Conservation (phyloP, 2,329 filamentous ascomycete species). For the Paradendryphiella salina region DNA sequence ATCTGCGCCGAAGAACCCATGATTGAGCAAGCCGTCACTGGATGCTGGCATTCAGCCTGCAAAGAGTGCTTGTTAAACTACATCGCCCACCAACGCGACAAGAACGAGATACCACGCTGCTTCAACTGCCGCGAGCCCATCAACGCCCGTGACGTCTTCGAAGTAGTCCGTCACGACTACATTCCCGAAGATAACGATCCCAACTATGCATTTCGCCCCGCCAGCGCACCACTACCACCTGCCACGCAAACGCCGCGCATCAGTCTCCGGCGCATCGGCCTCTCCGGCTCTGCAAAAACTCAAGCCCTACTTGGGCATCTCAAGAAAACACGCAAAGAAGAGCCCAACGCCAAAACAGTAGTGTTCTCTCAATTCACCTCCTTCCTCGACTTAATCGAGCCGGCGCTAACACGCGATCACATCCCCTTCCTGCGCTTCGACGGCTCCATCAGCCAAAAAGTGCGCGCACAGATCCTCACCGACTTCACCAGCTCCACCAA, state of each 20-base stretch:
- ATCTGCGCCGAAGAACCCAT: slow-evolving; percentile 96
- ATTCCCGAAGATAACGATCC: slow-evolving; percentile 48
- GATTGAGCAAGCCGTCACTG: slow-evolving; percentile 90
- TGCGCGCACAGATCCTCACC: slow-evolving; percentile 74
- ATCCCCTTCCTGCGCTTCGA: slow-evolving; percentile 87
- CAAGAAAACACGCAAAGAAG: slow-evolving; percentile 65
- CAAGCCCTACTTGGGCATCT: slow-evolving; percentile 76
- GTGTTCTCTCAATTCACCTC: slow-evolving; percentile 98
- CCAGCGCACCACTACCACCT: slow-evolving; percentile 28
- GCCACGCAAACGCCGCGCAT: slow-evolving; percentile 53
- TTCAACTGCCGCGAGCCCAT: slow-evolving; percentile 88
- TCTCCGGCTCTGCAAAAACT: slow-evolving; percentile 85
- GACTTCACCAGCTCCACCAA: slow-evolving; percentile 64
- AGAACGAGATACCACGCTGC: slow-evolving; percentile 75
- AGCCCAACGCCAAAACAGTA: slow-evolving; percentile 79
- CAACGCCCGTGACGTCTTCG: slow-evolving; percentile 82
- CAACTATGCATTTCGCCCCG: slow-evolving; percentile 44
- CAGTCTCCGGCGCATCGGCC: slow-evolving; percentile 63
- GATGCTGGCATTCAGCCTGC: slow-evolving; percentile 97
- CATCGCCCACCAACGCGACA: slow-evolving; percentile 82
- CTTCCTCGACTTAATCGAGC: slow-evolving; percentile 88
- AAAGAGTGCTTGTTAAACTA: slow-evolving; percentile 90
- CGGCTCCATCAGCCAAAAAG: slow-evolving; percentile 84
- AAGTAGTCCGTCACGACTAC: slow-evolving; percentile 81
- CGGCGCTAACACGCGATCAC: slow-evolving; percentile 70